A percentile compares a stretch with the other conserved stretches of the same genome.
Conservation (phyloP, 768 basidiomycete genomes). For the Roridomyces roridus region DNA sequence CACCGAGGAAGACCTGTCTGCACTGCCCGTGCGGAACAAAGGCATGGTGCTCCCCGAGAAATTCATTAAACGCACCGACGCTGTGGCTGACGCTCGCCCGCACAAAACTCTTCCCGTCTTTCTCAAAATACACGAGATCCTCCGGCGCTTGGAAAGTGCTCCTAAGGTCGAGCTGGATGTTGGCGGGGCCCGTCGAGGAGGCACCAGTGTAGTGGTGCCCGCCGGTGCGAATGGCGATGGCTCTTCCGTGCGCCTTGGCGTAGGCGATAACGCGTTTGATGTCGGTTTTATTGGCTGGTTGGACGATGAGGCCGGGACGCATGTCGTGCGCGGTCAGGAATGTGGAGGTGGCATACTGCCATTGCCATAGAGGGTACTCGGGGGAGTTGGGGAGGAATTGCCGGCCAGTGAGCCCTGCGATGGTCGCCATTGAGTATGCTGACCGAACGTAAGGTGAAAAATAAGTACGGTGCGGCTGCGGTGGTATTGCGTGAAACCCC, state of each 20-base stretch:
- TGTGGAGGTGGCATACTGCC: slow-evolving; percentile 15
- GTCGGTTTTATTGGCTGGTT: slow-evolving; percentile 7
- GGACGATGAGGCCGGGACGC: slow-evolving; percentile 16
- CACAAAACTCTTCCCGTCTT: slow-evolving; percentile 1
- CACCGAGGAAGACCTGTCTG: slow-evolving; percentile 4
- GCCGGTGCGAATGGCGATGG: slow-evolving; percentile 17
- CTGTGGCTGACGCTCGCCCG: slow-evolving; percentile 17
- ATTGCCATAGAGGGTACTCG: neutral
- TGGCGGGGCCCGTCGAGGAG: slow-evolving; percentile 11
- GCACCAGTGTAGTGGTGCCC: slow-evolving; percentile 21
- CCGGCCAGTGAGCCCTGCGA: neutral
- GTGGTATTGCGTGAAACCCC: no score
- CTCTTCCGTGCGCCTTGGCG: slow-evolving; percentile 4
- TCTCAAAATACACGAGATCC: slow-evolving; percentile 11
- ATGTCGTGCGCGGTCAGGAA: slow-evolving; percentile 12
- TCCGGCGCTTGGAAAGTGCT: slow-evolving; percentile 8
- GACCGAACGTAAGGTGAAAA: no score
- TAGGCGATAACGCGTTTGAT: slow-evolving; percentile 6
- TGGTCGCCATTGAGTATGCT: slow-evolving; percentile 5
- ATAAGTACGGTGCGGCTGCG: no score
- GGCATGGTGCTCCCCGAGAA: slow-evolving; percentile 8
- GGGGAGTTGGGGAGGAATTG: slow-evolving; percentile 7
- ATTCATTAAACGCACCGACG: slow-evolving; percentile 12
- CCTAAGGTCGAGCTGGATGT: slow-evolving; percentile 13
- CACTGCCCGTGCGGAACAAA: slow-evolving; percentile 20